phyloP scores from a whole-genome alignment of 2,329 filamentous ascomycete species.

The Botrytis medusae region DNA sequence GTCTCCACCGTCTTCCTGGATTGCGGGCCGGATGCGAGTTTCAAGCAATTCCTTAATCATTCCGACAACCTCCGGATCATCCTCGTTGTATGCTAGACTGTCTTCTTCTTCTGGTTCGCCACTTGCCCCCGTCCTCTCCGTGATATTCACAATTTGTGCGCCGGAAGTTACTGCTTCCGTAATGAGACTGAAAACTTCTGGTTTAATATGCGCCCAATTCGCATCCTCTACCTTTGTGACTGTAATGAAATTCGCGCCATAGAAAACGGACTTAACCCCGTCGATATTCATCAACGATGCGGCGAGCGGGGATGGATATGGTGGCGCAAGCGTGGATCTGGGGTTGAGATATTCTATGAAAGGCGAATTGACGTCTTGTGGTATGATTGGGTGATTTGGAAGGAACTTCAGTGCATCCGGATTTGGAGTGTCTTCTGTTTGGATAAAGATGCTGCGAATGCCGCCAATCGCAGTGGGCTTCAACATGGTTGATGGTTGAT shows the following conservation, averaged over 20 bases:
- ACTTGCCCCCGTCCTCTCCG: slow-evolving; percentile 56
- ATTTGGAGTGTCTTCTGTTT: slow-evolving; percentile 93
- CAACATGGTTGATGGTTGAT: slow-evolving; percentile 44
- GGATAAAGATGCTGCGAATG: slow-evolving; percentile 87
- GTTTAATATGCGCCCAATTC: slow-evolving; percentile 92
- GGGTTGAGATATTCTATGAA: slow-evolving; percentile 93
- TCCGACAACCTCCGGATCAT: slow-evolving; percentile 89
- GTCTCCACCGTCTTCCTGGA: slow-evolving; percentile 96
- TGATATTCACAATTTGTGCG: slow-evolving; percentile 73
- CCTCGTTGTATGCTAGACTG: slow-evolving; percentile 78
- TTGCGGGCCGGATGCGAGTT: slow-evolving; percentile 89
- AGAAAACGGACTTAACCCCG: slow-evolving; percentile 92
- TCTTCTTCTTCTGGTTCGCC: slow-evolving; percentile 58
- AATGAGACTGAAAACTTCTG: slow-evolving; percentile 92
- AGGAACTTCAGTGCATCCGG: slow-evolving; percentile 95
- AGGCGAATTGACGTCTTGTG: slow-evolving; percentile 66
- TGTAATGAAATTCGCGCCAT: slow-evolving; percentile 93
- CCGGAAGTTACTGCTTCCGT: slow-evolving; percentile 88
- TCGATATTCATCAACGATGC: slow-evolving; percentile 90
- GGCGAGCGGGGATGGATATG: slow-evolving; percentile 87
- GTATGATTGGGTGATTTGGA: slow-evolving; percentile 83
- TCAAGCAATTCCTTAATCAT: slow-evolving; percentile 99
- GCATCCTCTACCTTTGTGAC: slow-evolving; percentile 86
- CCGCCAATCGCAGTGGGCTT: slow-evolving; percentile 42
- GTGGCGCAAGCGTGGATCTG: slow-evolving; percentile 82